Evolutionary conservation across 2,329 filamentous ascomycete species (phyloP).

Genomic region (Phaeoacremonium minimum): DNA sequence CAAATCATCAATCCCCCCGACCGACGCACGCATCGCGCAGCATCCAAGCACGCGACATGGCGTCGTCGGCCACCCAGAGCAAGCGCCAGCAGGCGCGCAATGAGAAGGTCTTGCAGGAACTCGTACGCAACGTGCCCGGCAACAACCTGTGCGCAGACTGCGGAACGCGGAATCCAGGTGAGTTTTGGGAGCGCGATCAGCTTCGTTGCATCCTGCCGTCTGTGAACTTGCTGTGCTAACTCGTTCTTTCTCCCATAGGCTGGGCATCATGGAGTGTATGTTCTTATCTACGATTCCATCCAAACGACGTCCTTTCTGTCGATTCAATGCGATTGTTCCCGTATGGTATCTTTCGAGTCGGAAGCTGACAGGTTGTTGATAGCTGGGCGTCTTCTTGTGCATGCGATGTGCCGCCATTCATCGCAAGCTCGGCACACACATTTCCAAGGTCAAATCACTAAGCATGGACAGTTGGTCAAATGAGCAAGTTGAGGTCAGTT

Average conservation of each 20-base stretch:
- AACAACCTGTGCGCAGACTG: constrained; percentile 96
- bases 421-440: constrained; percentile 93
- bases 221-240: constrained; percentile 26
- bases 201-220: constrained; percentile 2
- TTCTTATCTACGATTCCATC: constrained; percentile 16
- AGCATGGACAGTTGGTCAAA: constrained; percentile 98
- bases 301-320: constrained; percentile 2
- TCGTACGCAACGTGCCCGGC: constrained; percentile 76
- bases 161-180: constrained; percentile 85
- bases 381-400: constrained; percentile 94
- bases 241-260: constrained; percentile 43
- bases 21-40: too few relatives aligned
- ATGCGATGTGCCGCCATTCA: constrained; percentile 96
- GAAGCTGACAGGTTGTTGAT: not conserved
- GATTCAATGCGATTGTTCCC: constrained; percentile 2
- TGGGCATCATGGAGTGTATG: constrained; percentile 97
- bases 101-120: constrained; percentile 84
- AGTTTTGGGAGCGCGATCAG: constrained; percentile 21
- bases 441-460: constrained; percentile 97
- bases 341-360: too few relatives aligned
- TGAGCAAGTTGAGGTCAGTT: constrained; percentile 88
- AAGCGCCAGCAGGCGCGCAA: constrained; percentile 98
- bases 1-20: too few relatives aligned
- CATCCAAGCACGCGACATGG: too few relatives aligned
- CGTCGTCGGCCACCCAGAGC: constrained; percentile 71